Conservation (phyloP, 2,329 filamentous ascomycete genomes). For the Claviceps sp. region DNA sequence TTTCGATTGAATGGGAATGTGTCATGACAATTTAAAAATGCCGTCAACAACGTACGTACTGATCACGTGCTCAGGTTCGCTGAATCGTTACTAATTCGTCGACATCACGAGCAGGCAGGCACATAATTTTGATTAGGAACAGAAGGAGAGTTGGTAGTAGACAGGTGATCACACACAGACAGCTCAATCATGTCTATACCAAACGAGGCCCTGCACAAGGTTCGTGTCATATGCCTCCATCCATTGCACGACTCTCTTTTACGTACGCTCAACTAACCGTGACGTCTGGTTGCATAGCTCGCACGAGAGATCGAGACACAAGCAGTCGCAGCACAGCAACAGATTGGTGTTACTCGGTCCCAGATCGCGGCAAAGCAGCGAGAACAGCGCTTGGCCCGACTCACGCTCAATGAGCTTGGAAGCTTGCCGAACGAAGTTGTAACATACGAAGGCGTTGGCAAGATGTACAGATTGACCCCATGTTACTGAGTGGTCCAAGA, state of each 20-base stretch:
- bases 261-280: not conserved
- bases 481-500: not conserved
- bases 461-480: constrained; percentile 57
- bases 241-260: not conserved
- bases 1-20: too few species aligned
- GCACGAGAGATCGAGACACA: constrained; percentile 90
- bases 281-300: constrained; percentile 38
- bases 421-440: constrained; percentile 61
- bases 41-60: too few species aligned
- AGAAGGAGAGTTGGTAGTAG: not conserved
- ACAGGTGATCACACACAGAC: too few species aligned
- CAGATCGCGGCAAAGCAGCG: constrained; percentile 79
- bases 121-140: not conserved
- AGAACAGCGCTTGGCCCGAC: constrained; percentile 74
- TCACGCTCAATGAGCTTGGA: constrained; percentile 76
- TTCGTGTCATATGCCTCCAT: constrained; percentile 20
- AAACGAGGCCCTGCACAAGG: constrained; percentile 90
- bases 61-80: too few species aligned
- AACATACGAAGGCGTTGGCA: constrained; percentile 90
- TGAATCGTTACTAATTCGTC: too few species aligned
- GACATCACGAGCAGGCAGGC: too few species aligned
- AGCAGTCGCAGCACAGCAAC: constrained; percentile 77
- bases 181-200: constrained; percentile 67
- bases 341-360: constrained; percentile 72
- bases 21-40: too few species aligned